Conservation (phyloP, 2,329 filamentous ascomycete species). For the Trichoderma cornu-damae region DNA sequence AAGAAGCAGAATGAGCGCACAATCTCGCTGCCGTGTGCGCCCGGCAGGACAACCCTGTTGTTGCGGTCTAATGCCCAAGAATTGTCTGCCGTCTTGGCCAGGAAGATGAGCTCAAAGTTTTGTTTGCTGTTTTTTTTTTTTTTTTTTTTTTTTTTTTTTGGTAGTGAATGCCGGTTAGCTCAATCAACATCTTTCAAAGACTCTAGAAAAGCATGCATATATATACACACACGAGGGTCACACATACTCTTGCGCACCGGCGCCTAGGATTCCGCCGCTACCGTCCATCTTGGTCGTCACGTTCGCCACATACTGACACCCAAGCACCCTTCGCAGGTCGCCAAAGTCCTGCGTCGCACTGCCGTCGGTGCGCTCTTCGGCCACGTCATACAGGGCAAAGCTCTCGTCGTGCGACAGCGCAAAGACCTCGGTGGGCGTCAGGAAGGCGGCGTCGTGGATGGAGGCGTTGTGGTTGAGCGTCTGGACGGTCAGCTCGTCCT, state of each 20-base stretch:
- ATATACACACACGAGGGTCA: too few relatives aligned
- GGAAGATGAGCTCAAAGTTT: constrained; percentile 56
- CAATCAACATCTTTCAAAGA: too few relatives aligned
- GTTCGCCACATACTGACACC: constrained; percentile 69
- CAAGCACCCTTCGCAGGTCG: constrained; percentile 60
- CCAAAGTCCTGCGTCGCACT: constrained; percentile 56
- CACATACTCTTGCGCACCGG: constrained; percentile 62
- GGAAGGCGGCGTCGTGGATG: constrained; percentile 69
- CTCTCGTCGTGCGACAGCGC: constrained; percentile 75
- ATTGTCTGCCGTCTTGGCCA: constrained; percentile 44
- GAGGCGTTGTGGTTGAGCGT: constrained; percentile 74
- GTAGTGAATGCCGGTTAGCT: background rate
- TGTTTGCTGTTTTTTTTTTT: constrained; percentile 41
- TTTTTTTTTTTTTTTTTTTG: too few relatives aligned
- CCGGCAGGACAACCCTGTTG: constrained; percentile 54
- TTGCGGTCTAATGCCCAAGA: constrained; percentile 52
- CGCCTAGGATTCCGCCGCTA: constrained; percentile 56
- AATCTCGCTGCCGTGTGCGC: constrained; percentile 60
- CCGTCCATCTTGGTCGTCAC: constrained; percentile 56
- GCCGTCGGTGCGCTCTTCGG: constrained; percentile 57
- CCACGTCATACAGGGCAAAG: constrained; percentile 66
- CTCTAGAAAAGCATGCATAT: too few relatives aligned
- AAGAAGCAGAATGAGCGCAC: constrained; percentile 60
- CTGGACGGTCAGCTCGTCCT: constrained; percentile 72
- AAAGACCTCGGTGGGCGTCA: constrained; percentile 59